phyloP scores from a whole-genome alignment of 2,329 filamentous ascomycete genomes.

The Aspergillus eucalypticola region DNA sequence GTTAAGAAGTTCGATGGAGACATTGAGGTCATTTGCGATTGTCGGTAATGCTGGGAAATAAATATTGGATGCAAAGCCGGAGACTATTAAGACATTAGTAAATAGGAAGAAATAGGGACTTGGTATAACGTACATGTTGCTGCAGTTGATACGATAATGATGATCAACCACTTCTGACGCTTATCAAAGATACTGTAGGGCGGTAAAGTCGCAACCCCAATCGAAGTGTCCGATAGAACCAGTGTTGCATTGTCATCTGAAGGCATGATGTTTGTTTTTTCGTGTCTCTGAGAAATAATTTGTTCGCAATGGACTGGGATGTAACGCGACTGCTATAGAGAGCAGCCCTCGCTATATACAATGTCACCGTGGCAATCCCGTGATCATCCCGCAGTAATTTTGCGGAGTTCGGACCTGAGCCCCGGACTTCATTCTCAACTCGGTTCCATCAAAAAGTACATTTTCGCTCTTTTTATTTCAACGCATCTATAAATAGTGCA shows the following conservation, averaged over 20 bases:
- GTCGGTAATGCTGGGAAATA: slow-evolving; percentile 49
- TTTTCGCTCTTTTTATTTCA: no score
- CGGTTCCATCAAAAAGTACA: no score
- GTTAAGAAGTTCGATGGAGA: slow-evolving; percentile 43
- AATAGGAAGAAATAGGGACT: no score
- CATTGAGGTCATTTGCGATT: slow-evolving; percentile 43
- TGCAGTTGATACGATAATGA: slow-evolving; percentile 51
- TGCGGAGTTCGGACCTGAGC: slow-evolving; percentile 5
- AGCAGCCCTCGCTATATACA: no score
- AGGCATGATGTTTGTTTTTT: background rate
- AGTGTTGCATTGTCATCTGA: background rate
- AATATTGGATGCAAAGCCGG: slow-evolving; percentile 48
- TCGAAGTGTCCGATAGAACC: background rate
- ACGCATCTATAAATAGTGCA: no score
- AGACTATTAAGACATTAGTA: slow-evolving; percentile 31
- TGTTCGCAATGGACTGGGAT: background rate
- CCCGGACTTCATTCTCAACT: background rate
- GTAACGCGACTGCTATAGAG: no score
- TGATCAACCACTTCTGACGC: slow-evolving; percentile 51
- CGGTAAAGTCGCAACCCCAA: no score
- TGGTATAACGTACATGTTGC: slow-evolving; percentile 49
- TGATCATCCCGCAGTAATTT: background rate
- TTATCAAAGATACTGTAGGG: slow-evolving; percentile 56
- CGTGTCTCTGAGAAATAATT: background rate
- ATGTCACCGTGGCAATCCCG: no score